Evolutionary conservation across 176 grass and related monocot genomes (phyloP).

Genomic region (Musa beccarii): DNA sequence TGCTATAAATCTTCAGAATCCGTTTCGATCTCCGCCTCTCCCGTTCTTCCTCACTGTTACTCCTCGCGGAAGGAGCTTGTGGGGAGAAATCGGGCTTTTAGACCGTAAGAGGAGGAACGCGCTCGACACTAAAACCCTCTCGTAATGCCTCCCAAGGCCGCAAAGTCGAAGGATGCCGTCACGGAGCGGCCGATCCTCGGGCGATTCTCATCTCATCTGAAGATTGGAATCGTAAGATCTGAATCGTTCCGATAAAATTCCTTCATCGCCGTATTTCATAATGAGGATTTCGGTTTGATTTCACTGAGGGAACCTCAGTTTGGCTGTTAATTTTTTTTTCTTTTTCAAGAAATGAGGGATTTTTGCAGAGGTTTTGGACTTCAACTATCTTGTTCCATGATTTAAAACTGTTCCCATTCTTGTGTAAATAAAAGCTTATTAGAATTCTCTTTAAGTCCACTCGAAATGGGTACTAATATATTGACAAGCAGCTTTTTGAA

Average conservation of each 20-base stretch:
- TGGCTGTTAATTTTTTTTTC: neutral
- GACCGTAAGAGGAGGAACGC: neutral
- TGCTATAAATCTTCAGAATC: neutral
- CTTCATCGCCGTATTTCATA: too few species aligned
- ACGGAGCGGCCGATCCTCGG: conserved; percentile 86
- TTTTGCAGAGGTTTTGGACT: neutral
- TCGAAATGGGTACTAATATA: too few species aligned
- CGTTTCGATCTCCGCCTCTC: neutral
- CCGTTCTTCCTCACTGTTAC: too few species aligned
- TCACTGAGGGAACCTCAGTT: neutral
- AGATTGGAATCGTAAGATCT: conserved; percentile 87
- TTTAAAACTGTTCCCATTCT: too few species aligned
- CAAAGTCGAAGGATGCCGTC: conserved; percentile 74
- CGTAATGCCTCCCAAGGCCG: conserved; percentile 75
- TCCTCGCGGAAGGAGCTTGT: neutral
- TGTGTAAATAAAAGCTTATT: too few species aligned
- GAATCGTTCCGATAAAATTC: neutral
- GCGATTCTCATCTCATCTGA: conserved; percentile 96
- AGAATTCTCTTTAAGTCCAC: too few species aligned
- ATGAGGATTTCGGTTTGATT: too few species aligned
- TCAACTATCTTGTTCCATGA: neutral
- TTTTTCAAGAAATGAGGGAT: neutral
- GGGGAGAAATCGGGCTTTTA: too few species aligned
- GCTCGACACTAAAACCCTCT: neutral
- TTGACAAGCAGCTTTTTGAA: too few species aligned